Evolutionary conservation across 306 rosid genomes (phyloP), one percentile per base, ranked within the genome.

Genomic region (Crotalaria pallida): DNA sequence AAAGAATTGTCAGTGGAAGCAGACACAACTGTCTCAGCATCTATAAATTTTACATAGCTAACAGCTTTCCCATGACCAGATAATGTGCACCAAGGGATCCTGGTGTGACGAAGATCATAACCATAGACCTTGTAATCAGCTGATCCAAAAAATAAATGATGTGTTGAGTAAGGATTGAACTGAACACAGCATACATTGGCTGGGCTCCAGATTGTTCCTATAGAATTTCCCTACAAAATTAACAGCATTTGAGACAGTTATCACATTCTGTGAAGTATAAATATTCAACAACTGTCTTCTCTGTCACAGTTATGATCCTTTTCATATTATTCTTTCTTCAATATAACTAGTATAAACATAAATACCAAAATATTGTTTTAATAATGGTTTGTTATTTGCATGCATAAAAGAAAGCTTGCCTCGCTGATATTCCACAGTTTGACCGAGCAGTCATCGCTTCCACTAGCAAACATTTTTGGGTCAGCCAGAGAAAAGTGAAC

Each of bases 131-230:
- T 81, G 79, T 85, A 89, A 81, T 94, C 97, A 3, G 96, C 88
- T 44, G 89, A 85, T 40, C 99, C 99, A n/a, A 94, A 84, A 57
- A 88, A 84, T 71, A 94, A 80, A 57, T 85, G 81, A 77, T 94
- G 73, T 50, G 87, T 67, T 22, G 97, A 91, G 83, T 77, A 86
- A 52, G 86, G 11, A 29, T 96, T 91, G 86, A 94, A 94, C 81
- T 94, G 97, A 75, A 94, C 96, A 75, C 97, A 91, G 79, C 99
- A 91, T 55, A 94, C 94, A 76, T 89, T 89, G 36, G 96, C 96
- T 48, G 70, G 74, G 72, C 50, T 89, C 88, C 77, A 67, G 51
- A 94, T 84, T 51, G 99, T 91, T 69, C 88, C 82, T 26, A 87
- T 19, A 79, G 88, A 85, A 53, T 80, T 87, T 79, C 73, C 87